phyloP scores from a whole-genome alignment of 2,329 filamentous ascomycete species.

The Purpureocillium takamizusanense region DNA sequence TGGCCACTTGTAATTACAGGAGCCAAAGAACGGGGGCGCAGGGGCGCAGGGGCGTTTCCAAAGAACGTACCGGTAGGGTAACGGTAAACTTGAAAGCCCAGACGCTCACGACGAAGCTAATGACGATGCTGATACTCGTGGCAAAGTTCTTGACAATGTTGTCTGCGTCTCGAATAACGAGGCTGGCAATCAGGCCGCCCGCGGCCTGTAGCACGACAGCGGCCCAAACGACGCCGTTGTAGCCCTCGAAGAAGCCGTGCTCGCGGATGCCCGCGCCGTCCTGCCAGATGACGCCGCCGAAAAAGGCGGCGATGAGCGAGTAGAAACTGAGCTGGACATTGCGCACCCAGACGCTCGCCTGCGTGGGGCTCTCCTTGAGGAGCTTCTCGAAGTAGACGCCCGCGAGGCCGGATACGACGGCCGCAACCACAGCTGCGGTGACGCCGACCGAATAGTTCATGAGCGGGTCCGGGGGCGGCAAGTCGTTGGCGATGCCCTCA shows the following conservation, averaged over 20 bases:
- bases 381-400: slow-evolving; percentile 88
- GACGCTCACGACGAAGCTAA: slow-evolving; percentile 79
- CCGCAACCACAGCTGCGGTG: slow-evolving; percentile 67
- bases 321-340: slow-evolving; percentile 95
- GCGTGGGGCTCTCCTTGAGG: slow-evolving; percentile 70
- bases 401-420: slow-evolving; percentile 72
- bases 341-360: slow-evolving; percentile 80
- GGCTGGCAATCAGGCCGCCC: slow-evolving; percentile 66
- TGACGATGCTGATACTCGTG: slow-evolving; percentile 81
- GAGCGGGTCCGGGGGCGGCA: slow-evolving; percentile 33
- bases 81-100: slow-evolving; percentile 77
- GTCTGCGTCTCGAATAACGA: slow-evolving; percentile 31
- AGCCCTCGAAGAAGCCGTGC: slow-evolving; percentile 88
- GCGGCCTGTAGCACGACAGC: slow-evolving; percentile 75
- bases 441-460: slow-evolving; percentile 78
- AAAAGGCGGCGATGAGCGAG: slow-evolving; percentile 79
- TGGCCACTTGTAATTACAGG: no score
- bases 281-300: slow-evolving; percentile 78
- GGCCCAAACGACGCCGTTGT: slow-evolving; percentile 85
- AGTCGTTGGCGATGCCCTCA: slow-evolving; percentile 67
- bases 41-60: background rate
- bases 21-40: no score
- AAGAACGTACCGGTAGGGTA: slow-evolving; percentile 58
- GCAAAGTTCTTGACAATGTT: slow-evolving; percentile 94
- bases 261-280: slow-evolving; percentile 77